These are phyloP conservation scores for Solanum pimpinellifolium DNA, from an alignment of 257 asterid species.

Conservation along the genomic window DNA sequence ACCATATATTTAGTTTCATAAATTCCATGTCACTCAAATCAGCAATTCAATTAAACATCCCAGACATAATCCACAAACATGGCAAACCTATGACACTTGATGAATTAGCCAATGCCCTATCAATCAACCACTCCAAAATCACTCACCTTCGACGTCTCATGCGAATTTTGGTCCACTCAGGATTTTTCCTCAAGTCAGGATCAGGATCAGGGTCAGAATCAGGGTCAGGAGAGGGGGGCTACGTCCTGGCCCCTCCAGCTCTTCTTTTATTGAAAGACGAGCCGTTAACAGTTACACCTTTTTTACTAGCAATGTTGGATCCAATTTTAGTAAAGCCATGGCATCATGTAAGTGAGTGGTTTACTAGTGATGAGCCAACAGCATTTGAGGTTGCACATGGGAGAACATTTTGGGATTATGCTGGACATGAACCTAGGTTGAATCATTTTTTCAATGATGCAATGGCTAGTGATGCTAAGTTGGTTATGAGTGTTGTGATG, in stretches of 20 bases:
- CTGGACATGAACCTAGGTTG: neutral
- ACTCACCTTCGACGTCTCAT: constrained; percentile 9
- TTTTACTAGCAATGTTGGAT: constrained; percentile 3
- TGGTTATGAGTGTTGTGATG: neutral
- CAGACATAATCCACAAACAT: constrained; percentile 15
- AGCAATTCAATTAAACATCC: constrained; percentile 20
- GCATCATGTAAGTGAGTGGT: constrained; percentile 6
- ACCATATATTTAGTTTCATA: constrained; percentile 14
- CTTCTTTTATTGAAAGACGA: constrained; percentile 6
- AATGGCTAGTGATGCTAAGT: constrained; percentile 13
- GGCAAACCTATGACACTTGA: constrained; percentile 12
- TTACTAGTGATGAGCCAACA: neutral
- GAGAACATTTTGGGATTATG: constrained; percentile 4
- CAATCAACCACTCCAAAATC: constrained; percentile 2
- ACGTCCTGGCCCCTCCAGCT: constrained; percentile 5
- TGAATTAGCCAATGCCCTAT: constrained; percentile 1
- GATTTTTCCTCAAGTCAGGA: neutral
- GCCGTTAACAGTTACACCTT: constrained; percentile 1
- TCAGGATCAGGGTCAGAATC: neutral
- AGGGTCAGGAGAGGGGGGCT: neutral
- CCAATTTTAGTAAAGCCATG: constrained; percentile 3
- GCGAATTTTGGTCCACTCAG: constrained; percentile 13
- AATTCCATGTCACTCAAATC: constrained; percentile 20
- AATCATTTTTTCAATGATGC: constrained; percentile 10
- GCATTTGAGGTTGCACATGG: constrained; percentile 7